phyloP scores from a whole-genome alignment of 306 rosid species.

The Prosopis cineraria region DNA sequence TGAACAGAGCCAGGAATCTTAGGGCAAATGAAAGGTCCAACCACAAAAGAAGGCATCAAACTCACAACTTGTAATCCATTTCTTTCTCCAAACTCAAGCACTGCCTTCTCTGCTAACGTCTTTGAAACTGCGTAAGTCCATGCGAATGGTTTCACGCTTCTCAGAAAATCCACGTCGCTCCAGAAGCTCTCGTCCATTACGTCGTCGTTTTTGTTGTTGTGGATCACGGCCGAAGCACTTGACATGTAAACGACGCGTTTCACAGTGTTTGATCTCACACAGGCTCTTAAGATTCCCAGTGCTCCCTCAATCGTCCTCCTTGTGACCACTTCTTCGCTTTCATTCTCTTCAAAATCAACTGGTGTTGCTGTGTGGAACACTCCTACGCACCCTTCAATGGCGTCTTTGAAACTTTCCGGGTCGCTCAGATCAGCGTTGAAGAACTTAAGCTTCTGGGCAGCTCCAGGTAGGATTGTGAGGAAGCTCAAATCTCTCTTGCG shows the following conservation, averaged over 20 bases:
- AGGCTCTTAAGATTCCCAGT: slow-evolving; percentile 51
- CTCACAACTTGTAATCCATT: slow-evolving; percentile 66
- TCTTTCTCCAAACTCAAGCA: slow-evolving; percentile 54
- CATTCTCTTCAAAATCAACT: slow-evolving; percentile 30
- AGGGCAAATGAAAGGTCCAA: slow-evolving; percentile 61
- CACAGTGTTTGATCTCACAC: slow-evolving; percentile 48
- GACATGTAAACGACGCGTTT: slow-evolving; percentile 69
- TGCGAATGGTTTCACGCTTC: slow-evolving; percentile 18
- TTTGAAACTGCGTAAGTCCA: slow-evolving; percentile 53
- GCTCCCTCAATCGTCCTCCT: slow-evolving; percentile 53
- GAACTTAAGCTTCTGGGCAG: slow-evolving; percentile 52
- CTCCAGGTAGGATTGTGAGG: slow-evolving; percentile 59
- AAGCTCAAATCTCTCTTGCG: slow-evolving; percentile 40
- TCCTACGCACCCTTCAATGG: slow-evolving; percentile 58
- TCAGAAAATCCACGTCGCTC: slow-evolving; percentile 51
- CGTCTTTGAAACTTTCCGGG: slow-evolving; percentile 50
- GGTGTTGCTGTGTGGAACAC: slow-evolving; percentile 58
- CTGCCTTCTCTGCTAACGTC: slow-evolving; percentile 60
- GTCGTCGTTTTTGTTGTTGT: slow-evolving; percentile 3
- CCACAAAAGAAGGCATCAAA: slow-evolving; percentile 50
- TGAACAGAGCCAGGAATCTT: slow-evolving; percentile 52
- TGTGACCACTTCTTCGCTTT: slow-evolving; percentile 46
- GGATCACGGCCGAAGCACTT: slow-evolving; percentile 37
- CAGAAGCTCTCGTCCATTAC: slow-evolving; percentile 59
- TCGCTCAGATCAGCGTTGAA: slow-evolving; percentile 59